phyloP scores from a whole-genome alignment of 352 stramenopile species.

The Albugo candida region DNA sequence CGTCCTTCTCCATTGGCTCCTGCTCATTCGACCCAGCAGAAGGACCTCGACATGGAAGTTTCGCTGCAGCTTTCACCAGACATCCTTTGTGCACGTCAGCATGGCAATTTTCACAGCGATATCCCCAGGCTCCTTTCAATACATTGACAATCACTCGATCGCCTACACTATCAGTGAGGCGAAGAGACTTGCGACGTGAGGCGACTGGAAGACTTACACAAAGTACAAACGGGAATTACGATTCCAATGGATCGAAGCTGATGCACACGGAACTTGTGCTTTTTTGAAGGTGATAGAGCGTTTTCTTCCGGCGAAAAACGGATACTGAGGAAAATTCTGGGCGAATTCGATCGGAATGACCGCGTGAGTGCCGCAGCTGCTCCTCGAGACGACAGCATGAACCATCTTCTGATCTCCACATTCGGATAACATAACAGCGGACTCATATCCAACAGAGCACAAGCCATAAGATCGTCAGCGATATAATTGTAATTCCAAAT shows the following conservation, averaged over 20 bases:
- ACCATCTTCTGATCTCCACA: slow-evolving; percentile 54
- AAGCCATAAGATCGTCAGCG: slow-evolving; percentile 59
- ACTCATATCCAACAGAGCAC: slow-evolving; percentile 60
- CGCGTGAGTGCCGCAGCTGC: slow-evolving; percentile 20
- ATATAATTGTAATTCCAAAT: slow-evolving; percentile 77
- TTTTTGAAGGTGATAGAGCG: slow-evolving; percentile 30
- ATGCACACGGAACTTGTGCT: slow-evolving; percentile 75
- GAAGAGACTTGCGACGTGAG: not conserved
- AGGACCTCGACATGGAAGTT: too few relatives aligned
- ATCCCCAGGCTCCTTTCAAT: slow-evolving; percentile 57
- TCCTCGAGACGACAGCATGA: slow-evolving; percentile 45
- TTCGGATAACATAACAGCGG: slow-evolving; percentile 57
- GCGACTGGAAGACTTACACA: slow-evolving; percentile 25
- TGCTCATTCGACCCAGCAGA: too few relatives aligned
- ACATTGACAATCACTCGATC: slow-evolving; percentile 74
- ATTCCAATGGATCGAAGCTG: slow-evolving; percentile 72
- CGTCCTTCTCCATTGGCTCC: too few relatives aligned
- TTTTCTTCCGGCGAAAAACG: slow-evolving; percentile 54
- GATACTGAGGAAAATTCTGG: slow-evolving; percentile 49
- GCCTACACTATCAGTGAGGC: slow-evolving; percentile 14
- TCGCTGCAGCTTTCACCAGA: slow-evolving; percentile 45
- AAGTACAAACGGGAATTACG: slow-evolving; percentile 49
- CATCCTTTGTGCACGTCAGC: slow-evolving; percentile 73
- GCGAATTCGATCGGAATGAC: slow-evolving; percentile 1
- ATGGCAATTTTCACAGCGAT: slow-evolving; percentile 57